A percentile compares a stretch with the other conserved stretches of the same genome.
Conservation (phyloP, 805 yeast genomes). For the Middelhovenomyces tepae region DNA sequence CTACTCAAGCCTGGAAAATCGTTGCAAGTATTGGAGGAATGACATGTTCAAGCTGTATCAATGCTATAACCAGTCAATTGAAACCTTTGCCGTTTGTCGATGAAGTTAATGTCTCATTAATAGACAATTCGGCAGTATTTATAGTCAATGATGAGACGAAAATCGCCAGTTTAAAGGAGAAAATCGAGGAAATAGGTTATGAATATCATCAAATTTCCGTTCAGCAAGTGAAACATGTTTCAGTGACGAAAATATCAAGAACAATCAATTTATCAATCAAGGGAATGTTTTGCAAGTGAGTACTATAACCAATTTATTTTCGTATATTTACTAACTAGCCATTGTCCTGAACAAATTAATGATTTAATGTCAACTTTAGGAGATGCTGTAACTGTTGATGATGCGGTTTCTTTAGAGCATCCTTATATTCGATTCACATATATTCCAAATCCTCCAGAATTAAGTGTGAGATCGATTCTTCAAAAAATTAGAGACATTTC, state of each 20-base stretch:
- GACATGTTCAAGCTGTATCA: constrained; percentile 65
- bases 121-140: constrained; percentile 57
- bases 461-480: constrained; percentile 50
- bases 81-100: constrained; percentile 42
- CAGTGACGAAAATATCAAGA: constrained; percentile 43
- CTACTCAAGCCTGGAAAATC: constrained; percentile 37
- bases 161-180: constrained; percentile 36
- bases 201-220: constrained; percentile 43
- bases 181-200: constrained; percentile 61
- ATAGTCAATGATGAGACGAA: constrained; percentile 30
- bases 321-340: constrained; percentile 15
- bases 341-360: constrained; percentile 55
- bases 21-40: constrained; percentile 63
- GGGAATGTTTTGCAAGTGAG: constrained; percentile 57
- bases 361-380: constrained; percentile 45
- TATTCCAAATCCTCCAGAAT: constrained; percentile 43
- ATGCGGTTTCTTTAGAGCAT: constrained; percentile 43
- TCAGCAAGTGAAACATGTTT: constrained; percentile 38
- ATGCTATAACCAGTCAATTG: constrained; percentile 40
- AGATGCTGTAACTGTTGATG: constrained; percentile 43
- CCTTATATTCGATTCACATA: constrained; percentile 61
- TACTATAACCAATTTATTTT: constrained; percentile 1
- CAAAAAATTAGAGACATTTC: constrained; percentile 38
- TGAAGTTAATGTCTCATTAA: constrained; percentile 45
- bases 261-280: constrained; percentile 46